Evolutionary conservation across 768 basidiomycete species (phyloP), one percentile per base, ranked within the genome.

Genomic region (Sporobolomyces phaffii): DNA sequence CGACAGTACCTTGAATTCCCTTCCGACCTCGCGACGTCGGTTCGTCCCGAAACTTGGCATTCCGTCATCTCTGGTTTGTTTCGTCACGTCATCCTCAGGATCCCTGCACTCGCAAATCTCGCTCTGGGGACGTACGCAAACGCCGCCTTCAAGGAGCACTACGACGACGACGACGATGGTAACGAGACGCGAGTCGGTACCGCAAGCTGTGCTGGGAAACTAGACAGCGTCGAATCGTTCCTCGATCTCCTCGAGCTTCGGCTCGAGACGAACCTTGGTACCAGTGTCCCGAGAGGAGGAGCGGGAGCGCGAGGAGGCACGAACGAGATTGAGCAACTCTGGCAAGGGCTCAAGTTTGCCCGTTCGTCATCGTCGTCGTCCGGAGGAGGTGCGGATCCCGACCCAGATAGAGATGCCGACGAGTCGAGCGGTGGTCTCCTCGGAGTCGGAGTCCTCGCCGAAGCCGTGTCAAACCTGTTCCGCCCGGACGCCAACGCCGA

Each of bases 301-400:
- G 3, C 10, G 18, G 18, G 3, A 20, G 34, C 1, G 2, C 18
- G 29, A 24, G 56, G 28, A 26, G 47, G 33, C 1, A 47, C 14
- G 24, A 38, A 41, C 18, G 20, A 18, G 14, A n/a, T 64, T 17
- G 53, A 44, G 44, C 18, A 28, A 15, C 51, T 72, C 22, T 72
- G 70, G 70, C n/a, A 24, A n/a, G 70, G 47, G 3, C 49, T 72
- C 29, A 67, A 72, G 54, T 72, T 68, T 13, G 62, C 65, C 20
- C 49, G 13, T 20, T 33, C 38, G 3, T 38, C n/a, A n/a, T 41
- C 68, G 22, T 3, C 53, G 22, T n/a, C 45, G 45, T 5, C 45
- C 5, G 36, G n/a, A 5, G 22, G 28, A 14, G 11, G 10, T 28
- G 14, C n/a, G n/a, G n/a, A n/a, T n/a, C n/a, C n/a, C n/a, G 43